A percentile compares a stretch with the other conserved stretches of the same genome.
Conservation (phyloP, 441 rosid genomes). For the Viola pubescens region DNA sequence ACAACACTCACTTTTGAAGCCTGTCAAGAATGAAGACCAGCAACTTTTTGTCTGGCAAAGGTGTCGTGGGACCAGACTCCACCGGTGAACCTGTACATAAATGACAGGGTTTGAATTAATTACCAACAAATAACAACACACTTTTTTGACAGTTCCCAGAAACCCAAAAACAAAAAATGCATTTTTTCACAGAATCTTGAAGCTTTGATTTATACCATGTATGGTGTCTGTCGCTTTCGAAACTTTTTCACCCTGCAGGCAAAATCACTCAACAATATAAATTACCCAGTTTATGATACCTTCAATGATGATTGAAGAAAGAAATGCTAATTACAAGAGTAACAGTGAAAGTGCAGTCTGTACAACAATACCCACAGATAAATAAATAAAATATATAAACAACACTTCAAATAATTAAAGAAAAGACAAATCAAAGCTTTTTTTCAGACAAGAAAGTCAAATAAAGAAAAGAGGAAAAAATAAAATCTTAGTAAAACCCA, state of each 20-base stretch:
- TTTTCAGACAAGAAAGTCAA: slow-evolving; percentile 36
- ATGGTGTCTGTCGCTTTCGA: slow-evolving; percentile 68
- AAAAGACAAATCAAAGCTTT: slow-evolving; percentile 57
- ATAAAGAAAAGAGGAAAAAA: slow-evolving; percentile 1
- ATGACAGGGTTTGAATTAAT: slow-evolving; percentile 26
- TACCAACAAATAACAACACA: slow-evolving; percentile 18
- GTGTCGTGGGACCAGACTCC: slow-evolving; percentile 66
- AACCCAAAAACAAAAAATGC: slow-evolving; percentile 1
- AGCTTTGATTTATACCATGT: slow-evolving; percentile 42
- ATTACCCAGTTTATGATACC: slow-evolving; percentile 9
- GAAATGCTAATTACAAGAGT: slow-evolving; percentile 16
- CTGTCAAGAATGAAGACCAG: slow-evolving; percentile 81
- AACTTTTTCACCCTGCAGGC: slow-evolving; percentile 60
- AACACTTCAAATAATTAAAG: slow-evolving; percentile 19
- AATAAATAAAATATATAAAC: not conserved
- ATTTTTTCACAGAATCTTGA: slow-evolving; percentile 25
- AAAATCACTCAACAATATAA: slow-evolving; percentile 16
- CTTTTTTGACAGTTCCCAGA: slow-evolving; percentile 22
- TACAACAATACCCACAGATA: slow-evolving; percentile 22
- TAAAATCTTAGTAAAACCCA: slow-evolving; percentile 3
- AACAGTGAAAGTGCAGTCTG: slow-evolving; percentile 25
- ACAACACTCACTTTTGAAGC: slow-evolving; percentile 76
- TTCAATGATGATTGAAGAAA: slow-evolving; percentile 22
- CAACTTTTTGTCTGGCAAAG: slow-evolving; percentile 94
- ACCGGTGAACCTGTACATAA: slow-evolving; percentile 55